phyloP scores from a whole-genome alignment of 148 eudicot species.

The Chenopodium suecicum region DNA sequence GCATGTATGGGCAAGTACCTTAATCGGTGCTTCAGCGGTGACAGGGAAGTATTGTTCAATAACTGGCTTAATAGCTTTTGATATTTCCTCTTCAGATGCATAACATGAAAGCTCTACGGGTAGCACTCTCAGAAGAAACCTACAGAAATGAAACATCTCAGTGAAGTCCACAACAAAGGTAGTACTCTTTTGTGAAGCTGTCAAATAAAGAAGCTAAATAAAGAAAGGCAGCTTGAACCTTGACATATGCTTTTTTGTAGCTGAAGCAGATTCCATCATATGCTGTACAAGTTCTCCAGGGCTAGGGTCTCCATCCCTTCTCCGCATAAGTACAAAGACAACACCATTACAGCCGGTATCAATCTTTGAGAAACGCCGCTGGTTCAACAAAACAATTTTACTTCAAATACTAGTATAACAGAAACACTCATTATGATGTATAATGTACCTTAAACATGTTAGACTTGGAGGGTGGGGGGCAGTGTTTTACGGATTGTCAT shows the following conservation, averaged over 20 bases:
- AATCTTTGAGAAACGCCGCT: constrained; percentile 79
- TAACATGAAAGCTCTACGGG: constrained; percentile 89
- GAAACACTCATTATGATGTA: not conserved
- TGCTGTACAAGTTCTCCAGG: constrained; percentile 75
- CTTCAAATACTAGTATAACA: constrained; percentile 8
- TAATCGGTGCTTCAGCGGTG: constrained; percentile 55
- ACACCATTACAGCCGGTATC: constrained; percentile 97
- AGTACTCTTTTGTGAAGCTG: not conserved
- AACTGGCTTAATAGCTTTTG: constrained; percentile 79
- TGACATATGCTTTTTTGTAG: constrained; percentile 78
- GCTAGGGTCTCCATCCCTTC: constrained; percentile 76
- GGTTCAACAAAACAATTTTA: constrained; percentile 26
- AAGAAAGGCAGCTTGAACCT: constrained; percentile 45
- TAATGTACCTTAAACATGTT: not conserved
- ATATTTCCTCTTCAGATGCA: constrained; percentile 91
- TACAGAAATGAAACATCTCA: constrained; percentile 26
- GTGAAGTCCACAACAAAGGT: not conserved
- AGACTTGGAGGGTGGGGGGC: not conserved
- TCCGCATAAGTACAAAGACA: constrained; percentile 77
- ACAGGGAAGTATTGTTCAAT: constrained; percentile 62
- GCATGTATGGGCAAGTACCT: constrained; percentile 45
- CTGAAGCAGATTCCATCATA: constrained; percentile 74
- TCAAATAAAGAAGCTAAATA: not conserved
- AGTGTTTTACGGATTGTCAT: not conserved
- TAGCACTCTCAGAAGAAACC: constrained; percentile 79